phyloP scores from a whole-genome alignment of 352 stramenopile genomes.

The Nothophytophthora sp. region DNA sequence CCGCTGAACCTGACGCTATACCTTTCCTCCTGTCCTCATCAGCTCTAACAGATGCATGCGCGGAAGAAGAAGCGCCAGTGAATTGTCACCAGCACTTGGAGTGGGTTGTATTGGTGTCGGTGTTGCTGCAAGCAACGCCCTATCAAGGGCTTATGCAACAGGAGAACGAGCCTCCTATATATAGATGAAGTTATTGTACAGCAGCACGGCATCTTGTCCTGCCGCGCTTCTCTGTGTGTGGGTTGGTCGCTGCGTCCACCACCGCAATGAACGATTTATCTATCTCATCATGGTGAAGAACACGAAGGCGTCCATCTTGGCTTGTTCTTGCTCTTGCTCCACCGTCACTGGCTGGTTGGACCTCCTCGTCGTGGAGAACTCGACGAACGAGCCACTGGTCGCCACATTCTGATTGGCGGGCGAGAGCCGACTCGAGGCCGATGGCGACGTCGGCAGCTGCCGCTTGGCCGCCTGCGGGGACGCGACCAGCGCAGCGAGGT shows the following conservation, averaged over 20 bases:
- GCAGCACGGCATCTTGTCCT: no score
- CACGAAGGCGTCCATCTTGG: slow-evolving; percentile 50
- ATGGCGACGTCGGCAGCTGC: slow-evolving; percentile 25
- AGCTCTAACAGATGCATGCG: no score
- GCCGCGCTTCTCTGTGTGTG: no score
- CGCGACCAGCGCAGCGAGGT: slow-evolving; percentile 37
- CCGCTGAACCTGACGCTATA: no score
- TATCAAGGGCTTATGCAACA: no score
- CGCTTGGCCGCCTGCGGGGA: slow-evolving; percentile 32
- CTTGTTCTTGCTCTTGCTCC: slow-evolving; percentile 34
- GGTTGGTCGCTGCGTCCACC: no score
- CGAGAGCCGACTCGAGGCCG: slow-evolving; percentile 25
- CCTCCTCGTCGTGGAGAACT: slow-evolving; percentile 22
- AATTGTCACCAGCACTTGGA: background rate
- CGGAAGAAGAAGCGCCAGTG: no score
- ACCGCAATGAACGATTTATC: background rate
- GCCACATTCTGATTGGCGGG: slow-evolving; percentile 25
- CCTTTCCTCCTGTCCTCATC: no score
- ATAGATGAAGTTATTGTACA: no score
- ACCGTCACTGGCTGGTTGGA: slow-evolving; percentile 11
- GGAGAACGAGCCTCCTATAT: background rate
- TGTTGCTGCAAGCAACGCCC: background rate
- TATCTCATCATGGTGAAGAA: slow-evolving; percentile 52
- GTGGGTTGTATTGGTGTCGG: no score
- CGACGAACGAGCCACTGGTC: slow-evolving; percentile 13